Evolutionary conservation across 1,284 basidiomycete species (phyloP), one percentile per base, ranked within the genome.

Genomic region (Trametes versicolor): DNA sequence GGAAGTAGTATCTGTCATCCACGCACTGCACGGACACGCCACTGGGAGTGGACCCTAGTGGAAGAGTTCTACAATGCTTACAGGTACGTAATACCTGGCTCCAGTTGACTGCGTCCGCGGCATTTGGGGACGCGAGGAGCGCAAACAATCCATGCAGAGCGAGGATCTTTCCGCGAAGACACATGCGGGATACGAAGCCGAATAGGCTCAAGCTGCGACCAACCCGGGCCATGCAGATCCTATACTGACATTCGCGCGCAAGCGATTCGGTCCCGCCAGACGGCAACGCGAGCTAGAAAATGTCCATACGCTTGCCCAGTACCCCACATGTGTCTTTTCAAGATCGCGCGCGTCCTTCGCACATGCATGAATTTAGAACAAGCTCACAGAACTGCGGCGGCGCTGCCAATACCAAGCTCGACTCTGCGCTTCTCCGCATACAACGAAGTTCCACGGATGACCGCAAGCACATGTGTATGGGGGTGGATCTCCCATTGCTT

Each of bases 41-140:
- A 25, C n/a, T 34, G 43, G 9, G n/a, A 47, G 55, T 32, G 32
- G 29, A 21, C 37, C 41, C 19, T 17, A 21, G 37, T 5, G 6
- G 48, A 50, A 41, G 58, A 21, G 43, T 63, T 60, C 62, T 36
- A 32, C 50, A 9, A 34, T 62, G 60, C 23, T 50, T 56, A 36
- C 45, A 4, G 23, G 25, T 56, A 55, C 47, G 60, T 50, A 55
- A 43, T 23, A 8, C 8, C 15, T 27, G 23, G n/a, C 43, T n/a
- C n/a, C 15, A 39, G 8, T 52, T 41, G 51, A 54, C 19, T 29
- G 13, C 6, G 37, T 39, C 60, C 60, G 53, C 60, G 60, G 60
- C 47, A 2, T 37, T 56, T 47, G 36, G 37, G 60, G 45, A n/a
- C 19, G 53, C 27, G 25, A 50, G 32, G 41, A 43, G 32, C 2